Evolutionary conservation across 805 yeast species (phyloP), one percentile per base, ranked within the genome.

Genomic region (Kodamaea leandrae): DNA sequence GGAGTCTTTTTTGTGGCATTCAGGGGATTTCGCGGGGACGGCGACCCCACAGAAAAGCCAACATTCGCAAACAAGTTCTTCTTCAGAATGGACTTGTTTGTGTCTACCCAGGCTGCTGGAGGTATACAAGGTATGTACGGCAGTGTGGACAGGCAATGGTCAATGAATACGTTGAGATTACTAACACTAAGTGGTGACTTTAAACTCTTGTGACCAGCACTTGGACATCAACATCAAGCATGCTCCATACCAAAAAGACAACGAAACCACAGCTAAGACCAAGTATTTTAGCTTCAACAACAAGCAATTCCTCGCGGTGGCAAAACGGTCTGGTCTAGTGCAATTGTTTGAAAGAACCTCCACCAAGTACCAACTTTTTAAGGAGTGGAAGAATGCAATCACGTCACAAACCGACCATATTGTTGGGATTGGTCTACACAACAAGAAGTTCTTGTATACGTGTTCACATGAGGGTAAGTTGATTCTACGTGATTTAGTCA

Each of bases 391-490:
- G 41, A 61, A 62, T 47, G 45, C 58, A 14, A 48, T 44, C 36
- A 25, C 47, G 45, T 50, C 47, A 35, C 32, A 45, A 7, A 43
- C 45, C 5, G 69, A 64, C 43, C 51, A 48, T 17, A 50, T 65
- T 16, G 51, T 59, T 8, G 40, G 54, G 6, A 32, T 61, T 6
- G 66, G 64, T 3, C 46, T 61, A 17, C 37, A 61, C 18, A 46
- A 54, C 25, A 42, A 54, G 24, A 63, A 56, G 42, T 64, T 50
- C 45, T 50, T 65, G 28, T 63, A 55, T 43, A 60, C 61, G 26
- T 64, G 71, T 40, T 58, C 66, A 6, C 41, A 40, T 15, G 63
- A 59, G 18, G 71, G 71, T n/a, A 57, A 57, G 35, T 43, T 65
- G 17, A 51, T 64, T 10, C 44, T 65, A n/a, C 54, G 68, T 14